A percentile compares a stretch with the other conserved stretches of the same genome.
Conservation (phyloP, 208 protist species). For the Angomonas deanei region DNA sequence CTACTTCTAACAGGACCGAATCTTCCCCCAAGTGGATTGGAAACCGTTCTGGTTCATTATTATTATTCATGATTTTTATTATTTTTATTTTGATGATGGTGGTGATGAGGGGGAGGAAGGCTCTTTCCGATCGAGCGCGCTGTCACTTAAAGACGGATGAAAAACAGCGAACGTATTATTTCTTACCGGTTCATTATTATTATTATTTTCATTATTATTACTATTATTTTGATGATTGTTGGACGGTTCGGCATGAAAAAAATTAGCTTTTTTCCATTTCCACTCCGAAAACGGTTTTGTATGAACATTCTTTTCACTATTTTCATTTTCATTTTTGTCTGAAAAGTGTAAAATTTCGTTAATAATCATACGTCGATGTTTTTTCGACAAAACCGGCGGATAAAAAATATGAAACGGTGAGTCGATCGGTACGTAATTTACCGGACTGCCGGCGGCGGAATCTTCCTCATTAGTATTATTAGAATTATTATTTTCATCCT, state of each 20-base stretch:
- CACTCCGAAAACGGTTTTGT: not conserved
- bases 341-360: slow-evolving; percentile 25
- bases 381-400: slow-evolving; percentile 21
- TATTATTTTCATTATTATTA: not conserved
- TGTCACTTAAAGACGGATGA: not conserved
- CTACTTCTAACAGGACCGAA: too few relatives aligned
- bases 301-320: not conserved
- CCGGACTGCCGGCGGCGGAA: not conserved
- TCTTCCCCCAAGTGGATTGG: too few relatives aligned
- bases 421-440: not conserved
- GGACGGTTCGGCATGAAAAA: not conserved
- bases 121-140: not conserved
- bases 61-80: not conserved
- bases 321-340: not conserved
- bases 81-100: not conserved
- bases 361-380: slow-evolving; percentile 22
- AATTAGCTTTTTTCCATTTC: not conserved
- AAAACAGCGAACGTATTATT: not conserved
- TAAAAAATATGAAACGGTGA: slow-evolving; percentile 52
- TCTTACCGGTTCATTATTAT: not conserved
- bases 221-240: not conserved
- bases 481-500: not conserved
- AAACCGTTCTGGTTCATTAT: too few relatives aligned
- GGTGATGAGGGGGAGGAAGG: not conserved
- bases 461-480: not conserved